Conservation (phyloP, 192 early-diverging fungal genomes). For the Dispira simplex region DNA sequence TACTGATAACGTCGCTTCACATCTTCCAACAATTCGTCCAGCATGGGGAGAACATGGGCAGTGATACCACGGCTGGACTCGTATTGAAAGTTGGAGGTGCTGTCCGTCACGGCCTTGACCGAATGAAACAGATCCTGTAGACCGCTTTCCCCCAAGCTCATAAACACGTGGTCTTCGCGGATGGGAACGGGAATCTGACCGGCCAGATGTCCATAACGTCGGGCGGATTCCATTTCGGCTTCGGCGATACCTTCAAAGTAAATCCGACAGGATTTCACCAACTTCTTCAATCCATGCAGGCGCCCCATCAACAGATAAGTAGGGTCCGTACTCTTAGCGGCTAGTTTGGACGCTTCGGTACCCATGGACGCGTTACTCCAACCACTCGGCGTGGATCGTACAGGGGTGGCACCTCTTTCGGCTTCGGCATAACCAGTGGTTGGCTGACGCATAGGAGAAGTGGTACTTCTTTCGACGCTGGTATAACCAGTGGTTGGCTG, state of each 20-base stretch:
- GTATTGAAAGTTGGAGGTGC: constrained; percentile 10
- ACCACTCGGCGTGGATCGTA: too few relatives aligned
- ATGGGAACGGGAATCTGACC: constrained; percentile 5
- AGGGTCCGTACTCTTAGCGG: not conserved
- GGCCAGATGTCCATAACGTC: not conserved
- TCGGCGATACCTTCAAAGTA: constrained; percentile 11
- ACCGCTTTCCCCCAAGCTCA: constrained; percentile 4
- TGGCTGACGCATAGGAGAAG: too few relatives aligned
- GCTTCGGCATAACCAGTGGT: too few relatives aligned
- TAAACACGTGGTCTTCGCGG: constrained; percentile 8
- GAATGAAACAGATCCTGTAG: constrained; percentile 8
- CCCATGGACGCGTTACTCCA: not conserved
- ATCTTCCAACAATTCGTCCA: constrained; percentile 8
- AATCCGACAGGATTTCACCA: constrained; percentile 4
- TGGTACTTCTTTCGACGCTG: too few relatives aligned
- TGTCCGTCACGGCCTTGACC: constrained; percentile 11
- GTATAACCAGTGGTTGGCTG: too few relatives aligned
- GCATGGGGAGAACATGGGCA: not conserved
- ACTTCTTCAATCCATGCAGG: not conserved
- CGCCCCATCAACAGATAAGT: constrained; percentile 3
- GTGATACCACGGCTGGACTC: constrained; percentile 10
- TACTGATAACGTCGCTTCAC: constrained; percentile 2
- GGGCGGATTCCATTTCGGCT: constrained; percentile 7
- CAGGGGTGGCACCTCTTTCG: too few relatives aligned
- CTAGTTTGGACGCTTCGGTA: not conserved